Conservation (phyloP, 148 eudicot species). For the Pouteria glomerata region DNA sequence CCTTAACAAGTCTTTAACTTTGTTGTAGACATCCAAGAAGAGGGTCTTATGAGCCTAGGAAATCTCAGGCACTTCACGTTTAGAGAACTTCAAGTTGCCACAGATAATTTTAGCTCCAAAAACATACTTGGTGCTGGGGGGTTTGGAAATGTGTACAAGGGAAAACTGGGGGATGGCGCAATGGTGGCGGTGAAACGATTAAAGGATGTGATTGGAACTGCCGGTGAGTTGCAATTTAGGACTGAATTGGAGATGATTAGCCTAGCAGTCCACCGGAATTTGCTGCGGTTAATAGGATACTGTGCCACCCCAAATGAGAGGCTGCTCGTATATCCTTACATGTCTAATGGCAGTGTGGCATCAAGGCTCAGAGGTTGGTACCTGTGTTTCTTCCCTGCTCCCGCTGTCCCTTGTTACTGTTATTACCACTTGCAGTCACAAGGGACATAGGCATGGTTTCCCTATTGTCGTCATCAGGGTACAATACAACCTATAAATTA, state of each 20-base stretch:
- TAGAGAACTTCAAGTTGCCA: constrained; percentile 73
- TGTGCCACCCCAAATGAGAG: constrained; percentile 78
- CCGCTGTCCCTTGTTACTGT: not conserved
- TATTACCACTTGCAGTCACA: not conserved
- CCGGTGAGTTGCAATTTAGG: constrained; percentile 84
- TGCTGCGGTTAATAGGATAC: constrained; percentile 77
- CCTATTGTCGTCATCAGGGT: not conserved
- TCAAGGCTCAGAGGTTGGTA: constrained; percentile 81
- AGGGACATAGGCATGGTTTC: constrained; percentile 1
- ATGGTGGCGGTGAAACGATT: constrained; percentile 84
- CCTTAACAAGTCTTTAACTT: constrained; percentile 11
- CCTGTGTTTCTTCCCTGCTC: not conserved
- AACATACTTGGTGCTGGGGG: constrained; percentile 95
- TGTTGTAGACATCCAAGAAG: constrained; percentile 64
- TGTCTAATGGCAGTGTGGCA: constrained; percentile 98
- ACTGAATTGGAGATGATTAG: constrained; percentile 92
- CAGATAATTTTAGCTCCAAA: constrained; percentile 77
- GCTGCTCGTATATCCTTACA: constrained; percentile 90
- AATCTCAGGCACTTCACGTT: constrained; percentile 72
- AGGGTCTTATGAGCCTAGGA: constrained; percentile 56
- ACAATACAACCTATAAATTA: not conserved
- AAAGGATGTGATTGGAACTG: constrained; percentile 70
- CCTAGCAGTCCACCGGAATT: constrained; percentile 83
- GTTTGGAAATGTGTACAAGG: constrained; percentile 90
- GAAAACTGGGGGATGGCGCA: constrained; percentile 68